A percentile compares a stretch with the other conserved stretches of the same genome.
Conservation (phyloP, 768 basidiomycete genomes). For the Tremella fuciformis region DNA sequence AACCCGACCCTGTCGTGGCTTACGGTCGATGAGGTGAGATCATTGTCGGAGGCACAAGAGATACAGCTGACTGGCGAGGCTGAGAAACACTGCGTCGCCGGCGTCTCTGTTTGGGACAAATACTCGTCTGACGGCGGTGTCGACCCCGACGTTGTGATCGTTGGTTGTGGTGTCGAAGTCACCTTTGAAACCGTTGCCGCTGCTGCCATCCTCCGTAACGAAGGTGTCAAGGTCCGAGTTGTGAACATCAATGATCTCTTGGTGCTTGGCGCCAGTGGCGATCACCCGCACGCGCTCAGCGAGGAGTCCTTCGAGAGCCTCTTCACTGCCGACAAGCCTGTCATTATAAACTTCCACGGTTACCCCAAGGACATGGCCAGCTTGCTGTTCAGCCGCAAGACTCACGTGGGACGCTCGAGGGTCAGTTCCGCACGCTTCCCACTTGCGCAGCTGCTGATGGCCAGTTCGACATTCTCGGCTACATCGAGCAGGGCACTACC, state of each 20-base stretch:
- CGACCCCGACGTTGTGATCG: conserved; percentile 62
- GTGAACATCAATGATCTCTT: conserved; percentile 88
- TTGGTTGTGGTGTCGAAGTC: conserved; percentile 79
- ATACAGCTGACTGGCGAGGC: conserved; percentile 47
- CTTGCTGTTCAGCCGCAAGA: conserved; percentile 44
- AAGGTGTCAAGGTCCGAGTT: conserved; percentile 70
- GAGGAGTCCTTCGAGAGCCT: conserved; percentile 40
- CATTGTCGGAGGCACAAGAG: neutral
- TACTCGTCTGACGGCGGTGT: conserved; percentile 67
- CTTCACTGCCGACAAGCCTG: conserved; percentile 50
- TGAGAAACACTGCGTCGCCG: conserved; percentile 72
- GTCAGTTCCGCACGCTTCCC: conserved; percentile 15
- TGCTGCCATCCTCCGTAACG: conserved; percentile 69
- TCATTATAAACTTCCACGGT: conserved; percentile 86
- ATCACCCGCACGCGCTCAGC: conserved; percentile 51
- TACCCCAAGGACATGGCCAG: conserved; percentile 47
- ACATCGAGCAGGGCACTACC: conserved; percentile 49
- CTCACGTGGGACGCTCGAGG: conserved; percentile 43
- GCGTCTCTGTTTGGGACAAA: conserved; percentile 81
- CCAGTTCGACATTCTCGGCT: conserved; percentile 41
- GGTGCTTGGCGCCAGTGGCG: conserved; percentile 67
- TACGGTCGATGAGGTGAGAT: conserved; percentile 24
- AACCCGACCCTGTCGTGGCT: conserved; percentile 53
- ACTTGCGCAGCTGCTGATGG: neutral
- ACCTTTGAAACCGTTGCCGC: conserved; percentile 88